A percentile compares a stretch with the other conserved stretches of the same genome.
Conservation (phyloP, 805 yeast species). For the Metschnikowia lochheadii region DNA sequence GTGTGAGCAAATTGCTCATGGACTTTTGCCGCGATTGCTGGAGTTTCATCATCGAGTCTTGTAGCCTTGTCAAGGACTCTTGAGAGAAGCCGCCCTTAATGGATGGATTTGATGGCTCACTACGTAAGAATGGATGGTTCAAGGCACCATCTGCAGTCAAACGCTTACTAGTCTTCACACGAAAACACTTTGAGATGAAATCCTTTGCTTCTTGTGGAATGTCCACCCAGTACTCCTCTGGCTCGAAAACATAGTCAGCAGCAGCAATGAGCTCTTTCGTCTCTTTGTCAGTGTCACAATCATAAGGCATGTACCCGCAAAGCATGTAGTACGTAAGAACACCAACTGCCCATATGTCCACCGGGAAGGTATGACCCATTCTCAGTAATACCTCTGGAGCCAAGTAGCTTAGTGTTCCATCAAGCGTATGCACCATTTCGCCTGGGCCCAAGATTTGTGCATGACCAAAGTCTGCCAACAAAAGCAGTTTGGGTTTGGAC, state of each 20-base stretch:
- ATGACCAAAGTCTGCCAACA: constrained; percentile 63
- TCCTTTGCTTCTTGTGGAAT: constrained; percentile 52
- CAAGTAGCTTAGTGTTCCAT: constrained; percentile 70
- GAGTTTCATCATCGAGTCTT: constrained; percentile 14
- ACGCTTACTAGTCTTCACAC: constrained; percentile 42
- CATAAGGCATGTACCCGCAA: constrained; percentile 75
- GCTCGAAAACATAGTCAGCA: constrained; percentile 59
- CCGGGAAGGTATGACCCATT: constrained; percentile 54
- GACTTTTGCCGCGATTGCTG: constrained; percentile 12
- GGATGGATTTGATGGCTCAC: neutral
- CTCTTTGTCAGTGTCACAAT: constrained; percentile 65
- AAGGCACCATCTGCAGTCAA: constrained; percentile 43
- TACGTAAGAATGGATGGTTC: constrained; percentile 39
- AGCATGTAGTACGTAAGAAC: constrained; percentile 66
- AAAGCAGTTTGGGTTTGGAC: constrained; percentile 34
- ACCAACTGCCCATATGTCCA: constrained; percentile 77
- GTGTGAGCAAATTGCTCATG: neutral
- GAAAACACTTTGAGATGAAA: constrained; percentile 54
- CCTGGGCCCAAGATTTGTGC: constrained; percentile 43
- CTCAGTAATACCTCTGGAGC: constrained; percentile 62
- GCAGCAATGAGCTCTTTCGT: constrained; percentile 58
- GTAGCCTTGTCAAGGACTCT: constrained; percentile 13
- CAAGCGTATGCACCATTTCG: constrained; percentile 11
- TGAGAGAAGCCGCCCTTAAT: constrained; percentile 11
- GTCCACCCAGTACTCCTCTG: constrained; percentile 53